Conservation (phyloP, 345 rosid genomes). For the Triadica sebifera region DNA sequence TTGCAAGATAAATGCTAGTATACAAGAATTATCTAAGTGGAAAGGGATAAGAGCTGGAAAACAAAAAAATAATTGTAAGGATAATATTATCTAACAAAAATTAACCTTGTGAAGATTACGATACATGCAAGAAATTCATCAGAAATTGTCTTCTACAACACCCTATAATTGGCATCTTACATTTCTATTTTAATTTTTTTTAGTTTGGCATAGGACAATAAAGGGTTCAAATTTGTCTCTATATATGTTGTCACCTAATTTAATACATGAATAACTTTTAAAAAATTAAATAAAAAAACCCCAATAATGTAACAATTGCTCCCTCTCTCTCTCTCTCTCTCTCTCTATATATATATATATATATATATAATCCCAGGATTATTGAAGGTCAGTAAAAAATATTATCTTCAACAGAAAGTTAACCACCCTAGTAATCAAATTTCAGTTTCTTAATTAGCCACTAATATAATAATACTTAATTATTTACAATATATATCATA, state of each 20-base stretch:
- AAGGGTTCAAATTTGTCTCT: constrained; percentile 31
- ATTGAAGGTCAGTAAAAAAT: constrained; percentile 12
- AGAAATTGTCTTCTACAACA: not conserved
- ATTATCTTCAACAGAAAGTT: constrained; percentile 14
- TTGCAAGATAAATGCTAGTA: too few relatives aligned
- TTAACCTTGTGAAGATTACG: constrained; percentile 14
- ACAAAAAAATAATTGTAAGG: too few relatives aligned
- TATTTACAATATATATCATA: not conserved
- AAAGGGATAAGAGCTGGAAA: too few relatives aligned
- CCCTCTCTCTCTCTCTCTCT: too few relatives aligned
- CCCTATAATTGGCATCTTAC: not conserved
- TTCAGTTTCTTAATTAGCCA: too few relatives aligned
- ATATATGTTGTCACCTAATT: constrained; percentile 5
- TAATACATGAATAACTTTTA: not conserved
- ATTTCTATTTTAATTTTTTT: not conserved
- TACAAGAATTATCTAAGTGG: too few relatives aligned
- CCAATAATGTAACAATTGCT: not conserved
- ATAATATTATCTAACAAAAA: too few relatives aligned
- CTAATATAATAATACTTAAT: too few relatives aligned
- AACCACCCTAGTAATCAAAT: constrained; percentile 16
- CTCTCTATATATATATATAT: too few relatives aligned
- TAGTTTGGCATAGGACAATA: constrained; percentile 19
- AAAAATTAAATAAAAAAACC: not conserved
- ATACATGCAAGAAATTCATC: not conserved
- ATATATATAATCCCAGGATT: too few relatives aligned